Evolutionary conservation across 352 stramenopile species (phyloP).

Genomic region (Salisapilia sapeloensis): DNA sequence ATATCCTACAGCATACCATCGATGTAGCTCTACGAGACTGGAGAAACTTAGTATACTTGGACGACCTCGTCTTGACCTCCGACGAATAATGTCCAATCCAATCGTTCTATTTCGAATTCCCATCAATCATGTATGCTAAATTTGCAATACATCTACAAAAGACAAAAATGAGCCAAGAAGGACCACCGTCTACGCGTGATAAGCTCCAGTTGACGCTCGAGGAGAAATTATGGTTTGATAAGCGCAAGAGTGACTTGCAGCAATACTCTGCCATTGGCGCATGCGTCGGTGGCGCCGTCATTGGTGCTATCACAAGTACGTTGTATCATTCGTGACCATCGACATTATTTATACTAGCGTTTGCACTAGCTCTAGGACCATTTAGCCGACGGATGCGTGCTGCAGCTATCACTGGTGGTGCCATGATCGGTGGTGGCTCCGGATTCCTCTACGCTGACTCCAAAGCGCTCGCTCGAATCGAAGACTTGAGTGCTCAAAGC

Average conservation of each 20-base stretch:
- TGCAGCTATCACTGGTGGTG: slow-evolving; percentile 31
- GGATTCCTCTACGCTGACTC: slow-evolving; percentile 61
- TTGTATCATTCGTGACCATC: background rate
- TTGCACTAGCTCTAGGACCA: slow-evolving; percentile 25
- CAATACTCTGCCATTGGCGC: slow-evolving; percentile 45
- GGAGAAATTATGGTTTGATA: slow-evolving; percentile 72
- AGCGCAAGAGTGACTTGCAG: slow-evolving; percentile 41
- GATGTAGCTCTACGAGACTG: slow-evolving; percentile 22
- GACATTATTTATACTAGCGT: background rate
- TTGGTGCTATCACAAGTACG: slow-evolving; percentile 35
- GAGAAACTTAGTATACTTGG: slow-evolving; percentile 19
- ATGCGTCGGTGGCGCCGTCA: slow-evolving; percentile 25
- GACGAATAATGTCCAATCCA: background rate
- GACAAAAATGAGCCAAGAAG: background rate
- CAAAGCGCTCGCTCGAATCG: slow-evolving; percentile 46
- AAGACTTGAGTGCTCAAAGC: slow-evolving; percentile 63
- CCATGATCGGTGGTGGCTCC: slow-evolving; percentile 30
- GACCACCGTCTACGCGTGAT: background rate
- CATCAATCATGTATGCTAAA: background rate
- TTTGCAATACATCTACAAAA: slow-evolving; percentile 1
- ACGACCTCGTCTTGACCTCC: too few relatives aligned
- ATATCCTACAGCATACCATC: slow-evolving; percentile 33
- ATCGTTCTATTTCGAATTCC: background rate
- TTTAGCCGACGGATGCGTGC: slow-evolving; percentile 48
- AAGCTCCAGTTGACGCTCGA: slow-evolving; percentile 43